Conservation (phyloP, 2,329 filamentous ascomycete genomes). For the Colletotrichum neosansevieriae region DNA sequence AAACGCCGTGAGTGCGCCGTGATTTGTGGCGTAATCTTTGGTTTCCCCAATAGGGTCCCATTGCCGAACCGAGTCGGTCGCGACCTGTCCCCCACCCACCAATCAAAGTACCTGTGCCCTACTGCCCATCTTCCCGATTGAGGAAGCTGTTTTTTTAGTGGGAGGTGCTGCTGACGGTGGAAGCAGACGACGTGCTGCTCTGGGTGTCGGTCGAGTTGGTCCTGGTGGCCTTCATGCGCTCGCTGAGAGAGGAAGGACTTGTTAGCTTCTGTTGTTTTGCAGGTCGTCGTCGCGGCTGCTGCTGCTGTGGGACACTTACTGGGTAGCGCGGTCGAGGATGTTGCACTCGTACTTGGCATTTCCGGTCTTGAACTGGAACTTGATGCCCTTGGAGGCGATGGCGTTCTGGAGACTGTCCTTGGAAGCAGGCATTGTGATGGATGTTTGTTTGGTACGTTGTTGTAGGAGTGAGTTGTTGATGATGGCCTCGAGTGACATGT, state of each 20-base stretch:
- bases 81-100: not conserved
- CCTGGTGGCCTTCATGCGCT: slow-evolving; percentile 55
- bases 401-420: slow-evolving; percentile 30
- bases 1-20: slow-evolving; percentile 26
- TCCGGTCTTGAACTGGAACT: slow-evolving; percentile 61
- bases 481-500: too few species aligned
- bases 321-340: slow-evolving; percentile 57
- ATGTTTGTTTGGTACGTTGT: not conserved
- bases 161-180: slow-evolving; percentile 45
- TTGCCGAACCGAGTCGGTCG: not conserved
- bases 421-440: slow-evolving; percentile 27
- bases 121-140: not conserved
- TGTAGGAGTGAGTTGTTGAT: not conserved
- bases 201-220: slow-evolving; percentile 52
- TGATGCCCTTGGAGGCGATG: slow-evolving; percentile 49
- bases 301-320: slow-evolving; percentile 51
- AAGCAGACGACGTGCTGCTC: slow-evolving; percentile 43
- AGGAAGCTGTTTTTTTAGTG: not conserved
- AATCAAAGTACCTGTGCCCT: not conserved
- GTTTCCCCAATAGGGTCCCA: not conserved
- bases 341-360: slow-evolving; percentile 54
- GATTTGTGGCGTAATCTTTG: slow-evolving; percentile 1
- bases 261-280: slow-evolving; percentile 34
- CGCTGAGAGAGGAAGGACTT: slow-evolving; percentile 45
- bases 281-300: not conserved